Evolutionary conservation across 2,329 filamentous ascomycete species (phyloP), one percentile per base, ranked within the genome.

Genomic region (Xenoacremonium recifei): DNA sequence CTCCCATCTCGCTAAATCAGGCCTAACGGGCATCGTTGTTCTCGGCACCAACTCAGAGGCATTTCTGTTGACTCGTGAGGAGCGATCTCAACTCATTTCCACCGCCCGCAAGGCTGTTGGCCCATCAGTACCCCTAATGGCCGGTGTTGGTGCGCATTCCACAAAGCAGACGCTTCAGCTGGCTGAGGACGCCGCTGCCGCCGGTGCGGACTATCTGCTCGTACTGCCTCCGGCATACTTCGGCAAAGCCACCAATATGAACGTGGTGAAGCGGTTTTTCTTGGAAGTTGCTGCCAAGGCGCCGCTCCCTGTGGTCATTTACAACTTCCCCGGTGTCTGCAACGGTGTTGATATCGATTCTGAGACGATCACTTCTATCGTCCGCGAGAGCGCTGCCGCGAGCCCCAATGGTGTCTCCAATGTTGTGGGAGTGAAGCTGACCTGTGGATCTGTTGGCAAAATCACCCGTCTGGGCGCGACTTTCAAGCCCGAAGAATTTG

Each of bases 121-220:
- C 0, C 87, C 89, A 0, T 84, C 92, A 64, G 96, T 92, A 65
- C 90, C 91, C 21, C 75, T 96, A 51, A 90, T 93, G 74, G 90
- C 37, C 69, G 83, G 83, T 23, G 77, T 81, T 6, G 75, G 80
- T 15, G 80, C 76, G 1, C 82, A 85, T 61, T 84, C 79, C 13
- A 85, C 79, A 3, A 73, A 73, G 48, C 82, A 86, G 62, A 77
- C 79, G 4, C 69, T 83, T 1, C 76, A 84, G 58, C 76, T 75
- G 45, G 72, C 82, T 40, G 54, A 60, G 20, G 82, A 85, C 54
- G 82, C 82, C 1, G 67, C 69, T 16, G 70, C 69, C 1, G 82
- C 80, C 1, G 82, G 81, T 13, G 80, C 80, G 32, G 69, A 84
- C 63, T 85, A 79, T 53, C 71, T 71, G 0, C 67, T 86, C 12